Conservation (phyloP, 176 grass and related monocot species). For the Eleusine coracana region DNA sequence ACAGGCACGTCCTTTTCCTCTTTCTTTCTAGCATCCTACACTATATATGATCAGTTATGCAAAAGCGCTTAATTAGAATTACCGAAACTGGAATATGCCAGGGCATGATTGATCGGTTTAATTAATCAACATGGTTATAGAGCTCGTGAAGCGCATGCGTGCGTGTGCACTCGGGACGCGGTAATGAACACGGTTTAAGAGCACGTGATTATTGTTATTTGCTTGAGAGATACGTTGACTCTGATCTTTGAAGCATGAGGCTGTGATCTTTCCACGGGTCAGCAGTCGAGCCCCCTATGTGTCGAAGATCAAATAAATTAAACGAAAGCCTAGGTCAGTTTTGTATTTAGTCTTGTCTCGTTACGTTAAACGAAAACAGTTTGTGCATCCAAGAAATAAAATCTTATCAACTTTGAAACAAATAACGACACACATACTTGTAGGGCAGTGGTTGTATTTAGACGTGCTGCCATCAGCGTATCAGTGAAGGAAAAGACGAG, state of each 20-base stretch:
- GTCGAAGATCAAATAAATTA: not conserved
- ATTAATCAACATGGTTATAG: not conserved
- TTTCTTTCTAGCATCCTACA: not conserved
- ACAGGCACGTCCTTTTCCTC: not conserved
- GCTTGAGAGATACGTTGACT: not conserved
- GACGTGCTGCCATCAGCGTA: not conserved
- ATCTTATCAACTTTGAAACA: not conserved
- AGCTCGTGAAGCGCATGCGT: conserved; percentile 37
- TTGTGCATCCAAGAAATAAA: not conserved
- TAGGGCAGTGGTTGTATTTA: not conserved
- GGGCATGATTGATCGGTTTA: not conserved
- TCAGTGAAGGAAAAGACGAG: not conserved
- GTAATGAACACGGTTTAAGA: conserved; percentile 24
- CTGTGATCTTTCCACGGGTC: no score
- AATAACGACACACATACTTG: not conserved
- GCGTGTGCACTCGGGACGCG: not conserved
- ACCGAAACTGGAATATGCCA: conserved; percentile 10
- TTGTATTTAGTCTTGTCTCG: not conserved
- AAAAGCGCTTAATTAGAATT: not conserved
- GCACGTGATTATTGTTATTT: not conserved
- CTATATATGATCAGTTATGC: conserved; percentile 2
- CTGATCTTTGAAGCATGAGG: no score
- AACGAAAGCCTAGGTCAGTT: not conserved
- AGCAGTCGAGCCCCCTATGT: not conserved
- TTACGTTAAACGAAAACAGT: not conserved